Percentiles rank a stretch among this genome's conserved stretches.
These are phyloP conservation scores for Tetrapisispora namnaoensis DNA, from an alignment of 805 yeast genomes.

Conservation along the genomic window DNA sequence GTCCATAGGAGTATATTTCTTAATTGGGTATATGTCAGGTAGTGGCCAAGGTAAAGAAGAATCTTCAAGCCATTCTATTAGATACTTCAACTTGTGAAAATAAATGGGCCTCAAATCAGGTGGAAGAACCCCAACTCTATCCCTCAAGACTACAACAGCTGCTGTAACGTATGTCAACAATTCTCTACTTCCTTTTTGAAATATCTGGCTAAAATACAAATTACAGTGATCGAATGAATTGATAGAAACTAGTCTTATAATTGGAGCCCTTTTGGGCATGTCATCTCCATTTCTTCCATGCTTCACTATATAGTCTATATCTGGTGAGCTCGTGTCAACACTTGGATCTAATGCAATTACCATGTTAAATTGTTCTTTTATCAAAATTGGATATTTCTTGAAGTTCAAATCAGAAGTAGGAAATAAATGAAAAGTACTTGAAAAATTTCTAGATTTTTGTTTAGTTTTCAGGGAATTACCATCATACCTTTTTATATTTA, in stretches of 20 bases:
- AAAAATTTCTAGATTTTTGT: slow-evolving; percentile 21
- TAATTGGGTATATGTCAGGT: slow-evolving; percentile 59
- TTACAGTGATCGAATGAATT: slow-evolving; percentile 80
- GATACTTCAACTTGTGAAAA: slow-evolving; percentile 50
- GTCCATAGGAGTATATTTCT: slow-evolving; percentile 56
- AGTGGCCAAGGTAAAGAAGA: slow-evolving; percentile 56
- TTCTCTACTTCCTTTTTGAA: slow-evolving; percentile 28
- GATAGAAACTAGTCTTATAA: slow-evolving; percentile 62
- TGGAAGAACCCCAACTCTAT: slow-evolving; percentile 72
- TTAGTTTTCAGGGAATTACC: slow-evolving; percentile 49
- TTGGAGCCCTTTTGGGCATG: slow-evolving; percentile 35
- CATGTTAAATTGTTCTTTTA: slow-evolving; percentile 38
- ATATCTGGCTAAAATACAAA: slow-evolving; percentile 35
- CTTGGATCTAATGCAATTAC: slow-evolving; percentile 56
- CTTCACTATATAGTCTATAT: slow-evolving; percentile 25
- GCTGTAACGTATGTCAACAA: slow-evolving; percentile 64
- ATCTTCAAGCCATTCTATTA: slow-evolving; percentile 51
- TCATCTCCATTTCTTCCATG: slow-evolving; percentile 23
- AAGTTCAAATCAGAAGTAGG: slow-evolving; percentile 29
- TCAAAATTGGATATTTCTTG: slow-evolving; percentile 14
- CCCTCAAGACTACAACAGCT: slow-evolving; percentile 73
- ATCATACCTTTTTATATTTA: slow-evolving; percentile 46
- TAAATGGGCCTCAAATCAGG: slow-evolving; percentile 71
- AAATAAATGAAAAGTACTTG: slow-evolving; percentile 36
- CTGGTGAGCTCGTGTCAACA: slow-evolving; percentile 34